Base-by-base conservation (phyloP, 345 rosid genomes). In the Populus simonii region DNA sequence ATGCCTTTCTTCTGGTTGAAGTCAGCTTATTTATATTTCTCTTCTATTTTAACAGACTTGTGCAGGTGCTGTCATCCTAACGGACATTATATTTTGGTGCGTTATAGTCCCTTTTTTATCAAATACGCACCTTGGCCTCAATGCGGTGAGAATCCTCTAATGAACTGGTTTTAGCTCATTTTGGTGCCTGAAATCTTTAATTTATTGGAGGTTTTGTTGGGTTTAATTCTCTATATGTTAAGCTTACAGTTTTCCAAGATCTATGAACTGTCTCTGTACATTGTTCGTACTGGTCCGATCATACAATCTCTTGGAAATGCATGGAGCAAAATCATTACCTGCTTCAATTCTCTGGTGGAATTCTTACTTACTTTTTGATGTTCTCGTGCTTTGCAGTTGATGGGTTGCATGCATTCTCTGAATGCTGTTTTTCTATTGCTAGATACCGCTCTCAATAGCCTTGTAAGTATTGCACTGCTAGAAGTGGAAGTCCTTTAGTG, bases 41-140 rank as follows among this genome's bases (percentile, higher is more conserved):
- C 31, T 38, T 67, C 23, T 78, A 73, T 70, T 67, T 8, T 36
- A 36, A 71, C 81, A 95, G 98, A 85, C 94, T 73, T 83, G 90
- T 80, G 96, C 89, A 74, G 99, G 99, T 6, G 97, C 99, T 49
- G 90, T 90, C 5, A 82, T 95, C 82, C 75, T 90, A 1, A 93
- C 99, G 11, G 98, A 93, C 79, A 36, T 89, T 29, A 78, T 93
- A 47, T 92, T 92, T 81, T 95, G 99, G 98, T 72, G 89, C 45
- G 33, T 93, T 8, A 81, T 95, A 51, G 92, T 89, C 74, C 99
- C 98, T 2, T 89, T 90, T 81, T 29, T 87, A 71, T 88, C 99
- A 7, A 83, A 84, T 55, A 70, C 81, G 27, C 98, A 87, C 81
- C 86, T 92, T 72, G 83, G 88, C 67, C 83, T 95, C 65, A 86